A percentile compares a stretch with the other conserved stretches of the same genome.
Evolutionary conservation across 2,329 filamentous ascomycete genomes (phyloP).

Genomic region (Aphanoascus verrucosus): DNA sequence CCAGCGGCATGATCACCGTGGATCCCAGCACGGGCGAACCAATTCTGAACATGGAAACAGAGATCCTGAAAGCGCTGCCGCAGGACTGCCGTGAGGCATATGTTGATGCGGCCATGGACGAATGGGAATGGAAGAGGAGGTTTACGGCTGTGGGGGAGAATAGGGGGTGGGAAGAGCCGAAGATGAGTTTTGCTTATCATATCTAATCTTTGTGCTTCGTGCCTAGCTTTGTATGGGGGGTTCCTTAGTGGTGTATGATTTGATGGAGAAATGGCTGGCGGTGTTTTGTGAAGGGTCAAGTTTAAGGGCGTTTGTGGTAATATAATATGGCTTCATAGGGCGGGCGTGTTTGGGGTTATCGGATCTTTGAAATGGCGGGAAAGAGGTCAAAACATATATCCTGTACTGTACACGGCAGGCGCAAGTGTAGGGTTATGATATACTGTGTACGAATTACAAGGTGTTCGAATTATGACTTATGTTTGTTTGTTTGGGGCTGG

Average conservation of each 20-base stretch:
- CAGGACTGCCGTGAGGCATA: conserved; percentile 58
- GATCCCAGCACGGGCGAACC: conserved; percentile 19
- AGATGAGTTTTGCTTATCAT: conserved; percentile 34
- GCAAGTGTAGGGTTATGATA: too few species aligned
- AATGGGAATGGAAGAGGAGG: conserved; percentile 59
- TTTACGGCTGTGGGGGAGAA: conserved; percentile 62
- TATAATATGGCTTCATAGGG: too few species aligned
- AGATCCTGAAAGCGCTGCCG: conserved; percentile 36
- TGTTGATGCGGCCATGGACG: conserved; percentile 52
- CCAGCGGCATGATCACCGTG: conserved; percentile 34
- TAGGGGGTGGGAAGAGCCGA: conserved; percentile 28
- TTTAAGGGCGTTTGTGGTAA: too few species aligned
- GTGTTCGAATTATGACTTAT: too few species aligned
- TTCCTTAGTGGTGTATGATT: background rate
- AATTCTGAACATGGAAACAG: conserved; percentile 20
- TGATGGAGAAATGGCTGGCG: background rate
- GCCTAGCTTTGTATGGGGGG: too few species aligned
- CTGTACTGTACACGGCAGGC: too few species aligned
- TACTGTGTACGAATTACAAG: too few species aligned
- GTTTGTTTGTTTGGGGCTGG: too few species aligned
- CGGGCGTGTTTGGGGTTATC: too few species aligned
- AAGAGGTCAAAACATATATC: too few species aligned
- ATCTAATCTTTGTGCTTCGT: conserved; percentile 8
- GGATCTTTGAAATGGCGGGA: too few species aligned
- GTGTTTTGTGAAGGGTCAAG: too few species aligned